phyloP scores from a whole-genome alignment of 306 rosid genomes.

The Trichosanthes truncata region DNA sequence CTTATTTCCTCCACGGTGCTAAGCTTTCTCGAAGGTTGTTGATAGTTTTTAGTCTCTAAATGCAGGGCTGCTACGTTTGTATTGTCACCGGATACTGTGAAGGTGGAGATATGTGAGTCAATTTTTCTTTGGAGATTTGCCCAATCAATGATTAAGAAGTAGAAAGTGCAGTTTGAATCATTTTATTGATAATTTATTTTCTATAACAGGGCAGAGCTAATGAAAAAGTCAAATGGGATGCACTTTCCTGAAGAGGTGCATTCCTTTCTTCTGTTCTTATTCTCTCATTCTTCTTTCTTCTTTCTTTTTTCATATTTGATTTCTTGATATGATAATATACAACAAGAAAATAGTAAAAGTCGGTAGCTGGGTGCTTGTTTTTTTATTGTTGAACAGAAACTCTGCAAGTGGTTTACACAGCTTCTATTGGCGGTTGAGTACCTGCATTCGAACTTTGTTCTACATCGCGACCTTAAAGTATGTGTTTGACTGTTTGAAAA shows the following conservation, averaged over 20 bases:
- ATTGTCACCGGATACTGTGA: slow-evolving; percentile 98
- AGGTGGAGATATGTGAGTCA: slow-evolving; percentile 99
- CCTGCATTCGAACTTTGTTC: slow-evolving; percentile 78
- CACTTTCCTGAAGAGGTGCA: slow-evolving; percentile 92
- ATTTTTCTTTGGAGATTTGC: background rate
- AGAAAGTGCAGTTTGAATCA: background rate
- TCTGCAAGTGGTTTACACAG: slow-evolving; percentile 97
- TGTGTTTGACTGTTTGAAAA: slow-evolving; percentile 9
- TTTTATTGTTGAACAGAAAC: slow-evolving; percentile 54
- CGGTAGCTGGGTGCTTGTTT: slow-evolving; percentile 9
- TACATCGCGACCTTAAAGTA: slow-evolving; percentile 97
- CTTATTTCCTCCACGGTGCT: slow-evolving; percentile 3
- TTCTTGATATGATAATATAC: background rate
- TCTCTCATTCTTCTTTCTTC: slow-evolving; percentile 1
- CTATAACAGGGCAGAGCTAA: slow-evolving; percentile 70
- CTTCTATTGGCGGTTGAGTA: slow-evolving; percentile 88
- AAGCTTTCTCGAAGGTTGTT: background rate
- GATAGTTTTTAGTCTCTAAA: background rate
- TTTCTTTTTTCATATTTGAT: background rate
- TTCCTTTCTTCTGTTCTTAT: slow-evolving; percentile 1
- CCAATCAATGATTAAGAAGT: background rate
- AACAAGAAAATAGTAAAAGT: background rate
- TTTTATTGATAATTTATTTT: background rate
- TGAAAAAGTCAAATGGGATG: slow-evolving; percentile 81
- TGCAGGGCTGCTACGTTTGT: slow-evolving; percentile 99